Evolutionary conservation across 257 asterid genomes (phyloP), one percentile per base, ranked within the genome.

Genomic region (Gardenia jasminoides): DNA sequence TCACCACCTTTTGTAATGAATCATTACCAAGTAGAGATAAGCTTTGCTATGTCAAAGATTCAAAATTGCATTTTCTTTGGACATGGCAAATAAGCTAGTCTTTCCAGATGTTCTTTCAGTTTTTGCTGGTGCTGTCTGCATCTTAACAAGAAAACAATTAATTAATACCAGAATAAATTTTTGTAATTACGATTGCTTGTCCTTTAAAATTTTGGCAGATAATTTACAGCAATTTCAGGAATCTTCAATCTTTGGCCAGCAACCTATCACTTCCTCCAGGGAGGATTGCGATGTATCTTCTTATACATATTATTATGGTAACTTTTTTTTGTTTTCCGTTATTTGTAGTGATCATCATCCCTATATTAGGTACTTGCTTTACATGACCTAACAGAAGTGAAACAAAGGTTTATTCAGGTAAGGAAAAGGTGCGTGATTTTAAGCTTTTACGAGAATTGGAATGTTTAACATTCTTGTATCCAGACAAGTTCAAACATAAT

Each of bases 171-270:
- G 13, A 7, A 44, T 33, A 72, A n/a, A 30, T 36, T 24, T 36
- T 81, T 61, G 70, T 80, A 24, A 12, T 59, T 66, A 69, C 66
- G 58, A 69, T 59, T 74, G 70, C 31, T 61, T 77, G 66, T 61
- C 33, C 76, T 61, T 41, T 76, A 61, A 69, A 70, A 69, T 71
- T 77, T 82, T 50, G 72, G 78, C 96, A 95, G 98, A 92, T 95
- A 71, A 76, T 95, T 28, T 95, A 93, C 83, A 93, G 98, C 89
- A 95, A 93, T 65, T 93, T 93, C 67, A 98, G 99, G 68, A 95
- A 95, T 80, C 99, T 98, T 77, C 99, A 95, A 78, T 88, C 98
- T 54, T 92, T 95, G 67, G 93, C 74, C 99, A 95, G 87, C 97
- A 92, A 82, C 98, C 99, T 68, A 88, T 95, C 86, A 91, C 98